Percentiles rank a stretch among this genome's conserved stretches.
These are phyloP conservation scores for Fusarium miscanthi DNA, from an alignment of 2,329 filamentous ascomycete species.

Conservation along the genomic window DNA sequence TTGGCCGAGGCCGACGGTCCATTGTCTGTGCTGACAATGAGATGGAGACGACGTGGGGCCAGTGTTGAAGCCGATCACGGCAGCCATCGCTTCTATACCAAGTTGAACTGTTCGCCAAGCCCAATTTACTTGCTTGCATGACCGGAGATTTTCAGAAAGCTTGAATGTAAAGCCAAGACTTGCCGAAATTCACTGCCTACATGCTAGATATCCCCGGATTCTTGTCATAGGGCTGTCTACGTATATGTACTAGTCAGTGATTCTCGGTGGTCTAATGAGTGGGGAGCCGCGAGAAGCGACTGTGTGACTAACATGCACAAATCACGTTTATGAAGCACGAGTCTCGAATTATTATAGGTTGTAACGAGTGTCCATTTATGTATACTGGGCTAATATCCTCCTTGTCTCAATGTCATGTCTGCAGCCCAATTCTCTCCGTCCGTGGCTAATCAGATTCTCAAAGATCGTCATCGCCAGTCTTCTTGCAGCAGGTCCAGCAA, in stretches of 20 bases:
- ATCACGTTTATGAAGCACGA: rapidly evolving
- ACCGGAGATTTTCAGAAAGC: not conserved
- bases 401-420: rapidly evolving
- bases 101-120: not conserved
- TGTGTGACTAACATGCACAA: not conserved
- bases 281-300: rapidly evolving
- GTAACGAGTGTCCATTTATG: not conserved
- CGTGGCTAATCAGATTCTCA: not conserved
- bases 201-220: rapidly evolving
- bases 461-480: not conserved
- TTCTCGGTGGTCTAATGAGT: not conserved
- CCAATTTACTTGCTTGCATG: not conserved
- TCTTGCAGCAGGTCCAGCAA: conserved; percentile 34
- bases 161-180: not conserved
- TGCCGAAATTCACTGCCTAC: rapidly evolving
- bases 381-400: not conserved
- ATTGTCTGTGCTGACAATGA: not conserved
- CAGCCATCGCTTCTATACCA: not conserved
- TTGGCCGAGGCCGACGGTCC: not conserved
- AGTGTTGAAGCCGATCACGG: not conserved
- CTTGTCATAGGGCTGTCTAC: rapidly evolving
- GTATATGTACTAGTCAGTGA: rapidly evolving
- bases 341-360: rapidly evolving
- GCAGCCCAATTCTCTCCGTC: rapidly evolving
- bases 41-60: not conserved